Base-by-base conservation (phyloP, 2,329 filamentous ascomycete species). In the Ophiostoma novo-ulmi region DNA sequence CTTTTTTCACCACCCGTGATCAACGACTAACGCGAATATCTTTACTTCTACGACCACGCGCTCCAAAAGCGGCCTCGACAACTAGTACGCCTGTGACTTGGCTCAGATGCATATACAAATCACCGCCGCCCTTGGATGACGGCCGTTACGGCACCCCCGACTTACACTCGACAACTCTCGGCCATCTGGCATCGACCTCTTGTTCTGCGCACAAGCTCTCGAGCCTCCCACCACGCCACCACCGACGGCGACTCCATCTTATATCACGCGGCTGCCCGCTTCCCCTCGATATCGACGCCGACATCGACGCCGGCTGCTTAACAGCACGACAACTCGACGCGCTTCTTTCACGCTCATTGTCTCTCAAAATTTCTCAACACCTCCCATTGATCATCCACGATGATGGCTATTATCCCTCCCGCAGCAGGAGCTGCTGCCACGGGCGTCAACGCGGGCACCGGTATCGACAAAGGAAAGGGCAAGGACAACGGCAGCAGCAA, bases 401-500 rank as follows among this genome's bases (percentile, higher is more conserved):
- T 72, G 71, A 74, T 74, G 73, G 72, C 72, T 20, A 67, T 73
- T 36, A 68, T 72, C n/a, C 70, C 73, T 65, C 68, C 73, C 7
- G 3, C 58, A 36, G 22, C 70, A 14, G 72, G 67, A n/a, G 48
- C 63, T 65, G 63, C 36, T 5, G 63, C 63, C 10, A 65, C 20
- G 10, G 20, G 63, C 35, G 36, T 39, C 36, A 65, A 63, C 26
- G 67, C 65, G 22, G 26, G 26, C 58, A 58, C 22, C 63, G 44
- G 69, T 31, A 70, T 66, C 10, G 69, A 69, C 63, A 55, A 68
- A 36, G 71, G 52, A 48, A 48, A 48, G 17, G 44, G 17, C 2
- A 64, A 65, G 6, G 55, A 65, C 68, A 70, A 41, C 26, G 63
- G 68, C 41, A 69, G 67, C 68, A 55, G 63, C 64, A 67, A 35